phyloP scores from a whole-genome alignment of 169 alveolate species.

The Theileria sp. region DNA sequence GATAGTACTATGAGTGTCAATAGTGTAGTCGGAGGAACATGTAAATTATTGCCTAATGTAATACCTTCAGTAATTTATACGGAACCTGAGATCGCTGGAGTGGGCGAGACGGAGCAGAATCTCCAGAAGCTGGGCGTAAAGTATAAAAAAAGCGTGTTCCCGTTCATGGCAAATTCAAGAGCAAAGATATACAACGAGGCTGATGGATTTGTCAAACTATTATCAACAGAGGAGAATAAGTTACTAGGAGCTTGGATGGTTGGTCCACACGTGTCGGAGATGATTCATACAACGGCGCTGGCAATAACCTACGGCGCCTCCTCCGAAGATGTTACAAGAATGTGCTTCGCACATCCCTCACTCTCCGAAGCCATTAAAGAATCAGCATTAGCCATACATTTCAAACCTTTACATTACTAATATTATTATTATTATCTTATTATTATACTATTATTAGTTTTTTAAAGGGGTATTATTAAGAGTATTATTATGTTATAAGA shows the following conservation, averaged over 20 bases:
- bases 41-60: too few relatives aligned
- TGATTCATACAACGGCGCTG: conserved; percentile 91
- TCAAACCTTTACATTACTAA: conserved; percentile 88
- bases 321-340: conserved; percentile 91
- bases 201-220: conserved; percentile 91
- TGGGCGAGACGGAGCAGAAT: conserved; percentile 96
- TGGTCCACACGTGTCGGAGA: conserved; percentile 95
- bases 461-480: too few relatives aligned
- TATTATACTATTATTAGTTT: too few relatives aligned
- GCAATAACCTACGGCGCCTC: conserved; percentile 94
- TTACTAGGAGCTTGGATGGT: conserved; percentile 97
- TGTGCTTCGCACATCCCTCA: conserved; percentile 98
- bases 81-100: conserved; percentile 97
- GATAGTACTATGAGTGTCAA: too few relatives aligned
- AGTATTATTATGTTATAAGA: too few relatives aligned
- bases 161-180: conserved; percentile 94
- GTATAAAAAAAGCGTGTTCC: conserved; percentile 90
- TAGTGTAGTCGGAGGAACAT: too few relatives aligned
- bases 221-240: conserved; percentile 86
- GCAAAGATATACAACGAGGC: conserved; percentile 91
- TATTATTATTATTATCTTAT: too few relatives aligned
- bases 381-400: conserved; percentile 92
- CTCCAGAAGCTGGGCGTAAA: conserved; percentile 76
- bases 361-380: conserved; percentile 95
- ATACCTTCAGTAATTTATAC: conserved; percentile 97